Conservation (phyloP, 805 yeast genomes). For the Sugiyamaella floridensis region DNA sequence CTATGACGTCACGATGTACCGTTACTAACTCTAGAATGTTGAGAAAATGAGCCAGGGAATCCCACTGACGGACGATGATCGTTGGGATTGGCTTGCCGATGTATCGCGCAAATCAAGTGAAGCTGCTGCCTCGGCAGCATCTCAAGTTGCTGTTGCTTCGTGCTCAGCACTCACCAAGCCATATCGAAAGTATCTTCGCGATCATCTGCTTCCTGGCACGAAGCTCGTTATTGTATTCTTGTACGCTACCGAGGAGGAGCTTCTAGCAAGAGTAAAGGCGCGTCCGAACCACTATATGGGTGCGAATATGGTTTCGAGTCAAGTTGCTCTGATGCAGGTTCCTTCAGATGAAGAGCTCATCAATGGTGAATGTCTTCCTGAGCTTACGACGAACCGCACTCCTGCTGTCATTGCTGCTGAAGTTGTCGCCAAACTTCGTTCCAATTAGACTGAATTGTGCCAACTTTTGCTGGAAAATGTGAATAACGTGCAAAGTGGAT, state of each 20-base stretch:
- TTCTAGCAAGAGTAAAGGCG: constrained; percentile 51
- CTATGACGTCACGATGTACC: no score
- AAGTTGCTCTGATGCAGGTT: constrained; percentile 64
- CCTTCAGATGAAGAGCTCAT: constrained; percentile 37
- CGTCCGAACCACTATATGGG: constrained; percentile 84
- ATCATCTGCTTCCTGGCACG: constrained; percentile 22
- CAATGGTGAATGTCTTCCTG: background rate
- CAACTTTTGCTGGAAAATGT: no score
- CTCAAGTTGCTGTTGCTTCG: constrained; percentile 48
- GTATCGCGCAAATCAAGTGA: constrained; percentile 39
- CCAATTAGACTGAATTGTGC: no score
- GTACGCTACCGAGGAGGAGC: constrained; percentile 54
- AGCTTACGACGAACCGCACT: constrained; percentile 34
- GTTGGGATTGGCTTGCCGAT: constrained; percentile 79
- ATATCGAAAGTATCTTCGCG: constrained; percentile 60
- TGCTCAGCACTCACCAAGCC: constrained; percentile 78
- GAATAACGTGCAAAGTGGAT: no score
- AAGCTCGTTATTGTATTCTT: constrained; percentile 59
- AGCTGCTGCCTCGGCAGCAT: constrained; percentile 21
- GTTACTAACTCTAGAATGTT: constrained; percentile 41
- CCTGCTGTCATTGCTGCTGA: constrained; percentile 33
- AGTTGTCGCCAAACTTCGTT: constrained; percentile 24
- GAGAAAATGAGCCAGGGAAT: constrained; percentile 76
- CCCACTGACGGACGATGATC: constrained; percentile 81
- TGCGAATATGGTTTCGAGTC: constrained; percentile 73